Base-by-base conservation (phyloP, 1,284 basidiomycete genomes). In the Rhodotorula sp. region DNA sequence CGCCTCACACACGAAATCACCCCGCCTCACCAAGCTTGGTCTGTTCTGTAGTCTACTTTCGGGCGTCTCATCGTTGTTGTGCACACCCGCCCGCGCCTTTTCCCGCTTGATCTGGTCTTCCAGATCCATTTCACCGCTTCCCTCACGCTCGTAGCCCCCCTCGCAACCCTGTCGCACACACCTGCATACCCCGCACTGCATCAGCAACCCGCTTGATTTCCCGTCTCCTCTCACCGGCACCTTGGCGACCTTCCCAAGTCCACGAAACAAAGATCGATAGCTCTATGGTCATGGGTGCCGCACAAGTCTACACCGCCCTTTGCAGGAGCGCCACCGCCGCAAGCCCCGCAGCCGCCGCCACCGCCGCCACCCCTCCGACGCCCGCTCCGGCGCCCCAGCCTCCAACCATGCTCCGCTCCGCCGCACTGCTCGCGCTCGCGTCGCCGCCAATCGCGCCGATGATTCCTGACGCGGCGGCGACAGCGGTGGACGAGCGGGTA, bases 361-460 rank as follows among this genome's bases (percentile, higher is more conserved):
- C 50, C 27, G 50, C n/a, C n/a, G 27, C 27, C 7, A 9, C 50
- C 21, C 2, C n/a, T 10, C 50, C 50, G 9, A 2, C 50, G 15
- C 9, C n/a, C 12, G 12, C 50, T 22, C 21, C 50, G 4, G n/a
- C 50, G 3, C 50, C n/a, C 50, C 27, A 27, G 7, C 50, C 27
- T 5, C 29, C 39, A 15, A 22, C 29, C 58, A 8, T 44, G 44
- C 44, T 44, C 58, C 22, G 9, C 37, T 25, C 41, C 17, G n/a
- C 58, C 58, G n/a, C 58, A 22, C 58, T 59, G n/a, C 27, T 44
- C 32, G 15, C n/a, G 32, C 44, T 25, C 44, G 50, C 50, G 13
- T 29, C n/a, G n/a, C 44, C 60, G 21, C 63, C 63, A 19, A 64
- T 34, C 17, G 41, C 63, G 34, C 63, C 63, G 32, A 64, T 55